Conservation (phyloP, 2,329 filamentous ascomycete species). For the Cordyceps javanica region DNA sequence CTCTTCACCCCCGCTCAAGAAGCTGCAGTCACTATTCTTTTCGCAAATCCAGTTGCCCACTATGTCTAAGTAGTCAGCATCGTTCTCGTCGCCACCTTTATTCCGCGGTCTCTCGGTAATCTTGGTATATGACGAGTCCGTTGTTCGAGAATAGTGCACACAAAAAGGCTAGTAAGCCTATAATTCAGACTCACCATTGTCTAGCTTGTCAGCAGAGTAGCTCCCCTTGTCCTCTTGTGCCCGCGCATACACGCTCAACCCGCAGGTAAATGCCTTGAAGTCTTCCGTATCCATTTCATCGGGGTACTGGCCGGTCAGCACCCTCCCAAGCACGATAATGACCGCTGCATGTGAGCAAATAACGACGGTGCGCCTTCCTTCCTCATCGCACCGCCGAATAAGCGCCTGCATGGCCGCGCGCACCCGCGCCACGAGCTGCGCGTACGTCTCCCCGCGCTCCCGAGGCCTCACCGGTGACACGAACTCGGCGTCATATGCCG, state of each 20-base stretch:
- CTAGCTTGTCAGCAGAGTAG: background rate
- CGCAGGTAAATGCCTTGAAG: conserved; percentile 79
- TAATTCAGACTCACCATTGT: conserved; percentile 10
- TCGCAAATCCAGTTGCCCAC: conserved; percentile 75
- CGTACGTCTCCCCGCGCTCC: conserved; percentile 68
- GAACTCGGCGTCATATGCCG: conserved; percentile 52
- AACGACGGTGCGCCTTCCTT: conserved; percentile 63
- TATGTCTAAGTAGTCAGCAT: conserved; percentile 22
- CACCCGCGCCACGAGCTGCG: conserved; percentile 72
- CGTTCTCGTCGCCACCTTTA: conserved; percentile 14
- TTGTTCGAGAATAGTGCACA: too few relatives aligned
- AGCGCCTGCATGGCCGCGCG: conserved; percentile 64
- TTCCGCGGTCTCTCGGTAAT: background rate
- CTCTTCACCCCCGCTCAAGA: conserved; percentile 73
- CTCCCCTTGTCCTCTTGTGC: background rate
- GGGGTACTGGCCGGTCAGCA: conserved; percentile 73
- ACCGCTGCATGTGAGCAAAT: conserved; percentile 87
- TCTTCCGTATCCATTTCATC: conserved; percentile 66
- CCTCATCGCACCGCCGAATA: conserved; percentile 65
- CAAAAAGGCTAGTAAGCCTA: too few relatives aligned
- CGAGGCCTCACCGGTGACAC: conserved; percentile 60
- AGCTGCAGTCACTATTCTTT: conserved; percentile 78
- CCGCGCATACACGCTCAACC: conserved; percentile 57
- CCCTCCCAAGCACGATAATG: conserved; percentile 79
- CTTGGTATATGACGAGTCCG: background rate